Evolutionary conservation across 768 basidiomycete species (phyloP).

Genomic region (Chalciporus sphaerocephalus): DNA sequence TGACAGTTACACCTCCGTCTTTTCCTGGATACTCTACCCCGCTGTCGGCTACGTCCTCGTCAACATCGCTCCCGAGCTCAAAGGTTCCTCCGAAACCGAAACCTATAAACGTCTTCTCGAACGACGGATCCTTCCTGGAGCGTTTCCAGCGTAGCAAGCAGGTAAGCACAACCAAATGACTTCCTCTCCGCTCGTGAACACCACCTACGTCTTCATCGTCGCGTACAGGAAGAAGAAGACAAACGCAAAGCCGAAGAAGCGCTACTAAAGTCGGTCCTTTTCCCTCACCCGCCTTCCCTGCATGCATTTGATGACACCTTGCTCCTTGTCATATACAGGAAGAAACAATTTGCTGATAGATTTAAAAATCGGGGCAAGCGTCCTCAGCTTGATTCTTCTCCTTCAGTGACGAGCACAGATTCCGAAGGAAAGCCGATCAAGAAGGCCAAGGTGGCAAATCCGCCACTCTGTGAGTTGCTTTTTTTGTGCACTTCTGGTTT

Average conservation of each 20-base stretch:
- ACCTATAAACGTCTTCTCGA: constrained; percentile 58
- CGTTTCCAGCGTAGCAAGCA: constrained; percentile 55
- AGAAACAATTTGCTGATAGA: constrained; percentile 55
- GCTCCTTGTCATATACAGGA: constrained; percentile 35
- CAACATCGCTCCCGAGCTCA: constrained; percentile 17
- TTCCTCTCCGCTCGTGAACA: background rate
- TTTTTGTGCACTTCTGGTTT: background rate
- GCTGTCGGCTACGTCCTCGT: constrained; percentile 14
- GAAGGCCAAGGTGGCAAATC: constrained; percentile 35
- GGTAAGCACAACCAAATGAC: constrained; percentile 32
- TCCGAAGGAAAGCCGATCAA: constrained; percentile 31
- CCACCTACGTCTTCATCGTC: background rate
- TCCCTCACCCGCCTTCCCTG: background rate
- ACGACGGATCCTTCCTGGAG: constrained; percentile 67
- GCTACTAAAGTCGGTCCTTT: constrained; percentile 41
- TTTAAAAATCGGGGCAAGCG: constrained; percentile 64
- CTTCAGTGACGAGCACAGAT: constrained; percentile 34
- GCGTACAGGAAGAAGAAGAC: constrained; percentile 52
- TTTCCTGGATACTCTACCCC: constrained; percentile 14
- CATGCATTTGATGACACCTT: background rate
- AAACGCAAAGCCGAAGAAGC: constrained; percentile 51
- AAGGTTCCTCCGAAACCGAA: constrained; percentile 35
- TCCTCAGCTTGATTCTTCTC: constrained; percentile 38
- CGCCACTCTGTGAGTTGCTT: constrained; percentile 30
- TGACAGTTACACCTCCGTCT: background rate